These are phyloP conservation scores for Zygoascus bituminiphila DNA, from an alignment of 805 yeast species.

Conservation along the genomic window DNA sequence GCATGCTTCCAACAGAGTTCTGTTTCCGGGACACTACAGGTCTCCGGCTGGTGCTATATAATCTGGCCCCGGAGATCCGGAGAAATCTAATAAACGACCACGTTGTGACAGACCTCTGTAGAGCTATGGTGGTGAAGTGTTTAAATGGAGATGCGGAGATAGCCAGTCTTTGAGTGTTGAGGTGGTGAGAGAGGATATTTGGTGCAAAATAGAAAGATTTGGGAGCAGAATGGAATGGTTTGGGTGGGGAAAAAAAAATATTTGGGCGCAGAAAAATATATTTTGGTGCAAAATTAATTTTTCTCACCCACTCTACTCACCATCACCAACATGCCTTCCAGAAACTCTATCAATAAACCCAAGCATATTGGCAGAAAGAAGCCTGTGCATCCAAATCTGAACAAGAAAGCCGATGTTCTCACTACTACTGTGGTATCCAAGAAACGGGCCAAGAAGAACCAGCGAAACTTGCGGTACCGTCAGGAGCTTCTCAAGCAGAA, in stretches of 20 bases:
- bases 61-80: background rate
- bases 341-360: slow-evolving; percentile 75
- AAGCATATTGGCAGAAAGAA: slow-evolving; percentile 35
- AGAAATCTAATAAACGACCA: background rate
- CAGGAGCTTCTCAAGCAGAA: slow-evolving; percentile 40
- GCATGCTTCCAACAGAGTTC: slow-evolving; percentile 2
- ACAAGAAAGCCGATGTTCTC: slow-evolving; percentile 17
- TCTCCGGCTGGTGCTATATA: background rate
- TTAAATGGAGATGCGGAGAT: too few species aligned
- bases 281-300: background rate
- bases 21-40: background rate
- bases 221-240: too few species aligned
- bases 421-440: slow-evolving; percentile 56
- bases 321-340: slow-evolving; percentile 60
- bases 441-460: slow-evolving; percentile 70
- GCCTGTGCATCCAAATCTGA: slow-evolving; percentile 13
- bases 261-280: background rate
- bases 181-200: too few species aligned
- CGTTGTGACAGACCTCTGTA: background rate
- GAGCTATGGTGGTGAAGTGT: too few species aligned
- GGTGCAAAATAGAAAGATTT: too few species aligned
- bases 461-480: slow-evolving; percentile 67
- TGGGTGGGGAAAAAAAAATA: slow-evolving; percentile 1
- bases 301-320: background rate
- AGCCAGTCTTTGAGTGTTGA: too few species aligned